phyloP scores from a whole-genome alignment of 805 yeast species.

The Komagataella pastoris region DNA sequence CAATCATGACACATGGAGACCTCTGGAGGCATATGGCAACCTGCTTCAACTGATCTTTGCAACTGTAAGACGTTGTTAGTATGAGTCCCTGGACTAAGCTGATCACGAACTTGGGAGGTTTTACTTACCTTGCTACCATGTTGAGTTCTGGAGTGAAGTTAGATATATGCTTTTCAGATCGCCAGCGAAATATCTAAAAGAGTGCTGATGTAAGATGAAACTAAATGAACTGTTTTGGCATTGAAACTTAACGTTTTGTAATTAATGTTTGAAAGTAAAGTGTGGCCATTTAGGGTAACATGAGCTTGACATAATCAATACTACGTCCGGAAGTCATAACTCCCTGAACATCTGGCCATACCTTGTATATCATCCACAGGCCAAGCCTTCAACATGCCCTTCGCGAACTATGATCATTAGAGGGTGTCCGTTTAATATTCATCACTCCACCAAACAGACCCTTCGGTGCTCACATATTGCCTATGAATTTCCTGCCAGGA shows the following conservation, averaged over 20 bases:
- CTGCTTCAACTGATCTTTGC: slow-evolving; percentile 90
- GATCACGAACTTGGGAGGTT: background rate
- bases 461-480: slow-evolving; percentile 22
- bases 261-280: too few relatives aligned
- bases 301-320: background rate
- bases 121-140: slow-evolving; percentile 42
- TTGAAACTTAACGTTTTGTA: too few relatives aligned
- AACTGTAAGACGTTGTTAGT: slow-evolving; percentile 29
- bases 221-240: background rate
- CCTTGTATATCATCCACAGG: background rate
- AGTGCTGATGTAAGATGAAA: background rate
- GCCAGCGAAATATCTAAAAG: background rate
- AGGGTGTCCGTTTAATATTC: background rate
- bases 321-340: too few relatives aligned
- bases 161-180: background rate
- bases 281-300: background rate
- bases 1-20: slow-evolving; percentile 89
- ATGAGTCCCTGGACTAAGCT: background rate
- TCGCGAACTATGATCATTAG: background rate
- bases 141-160: background rate
- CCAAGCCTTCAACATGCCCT: background rate
- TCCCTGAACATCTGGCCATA: background rate
- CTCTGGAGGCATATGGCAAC: slow-evolving; percentile 92
- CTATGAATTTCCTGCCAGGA: slow-evolving; percentile 71
- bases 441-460: background rate